phyloP scores from a whole-genome alignment of 148 eudicot genomes.

The Cornus florida region DNA sequence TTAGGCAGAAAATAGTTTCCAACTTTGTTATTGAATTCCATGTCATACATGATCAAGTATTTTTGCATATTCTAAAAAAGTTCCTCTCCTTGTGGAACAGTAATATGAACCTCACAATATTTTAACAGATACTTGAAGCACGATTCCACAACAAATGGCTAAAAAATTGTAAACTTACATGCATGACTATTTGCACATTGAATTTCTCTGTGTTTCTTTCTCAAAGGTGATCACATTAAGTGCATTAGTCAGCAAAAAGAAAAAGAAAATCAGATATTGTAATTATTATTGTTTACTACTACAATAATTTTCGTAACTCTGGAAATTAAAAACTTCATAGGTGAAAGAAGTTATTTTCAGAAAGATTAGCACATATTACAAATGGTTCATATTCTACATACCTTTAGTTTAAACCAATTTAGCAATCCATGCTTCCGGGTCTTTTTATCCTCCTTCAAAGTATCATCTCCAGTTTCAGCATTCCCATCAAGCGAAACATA shows the following conservation, averaged over 20 bases:
- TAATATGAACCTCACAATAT: too few species aligned
- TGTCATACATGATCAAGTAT: too few species aligned
- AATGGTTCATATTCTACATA: constrained; percentile 26
- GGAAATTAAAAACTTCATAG: too few species aligned
- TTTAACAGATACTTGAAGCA: too few species aligned
- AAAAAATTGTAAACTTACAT: neutral
- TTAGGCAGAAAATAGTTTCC: neutral
- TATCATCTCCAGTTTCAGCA: constrained; percentile 60
- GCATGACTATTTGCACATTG: neutral
- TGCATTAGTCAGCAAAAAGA: neutral
- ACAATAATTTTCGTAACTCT: too few species aligned
- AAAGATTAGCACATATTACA: neutral
- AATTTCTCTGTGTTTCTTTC: neutral
- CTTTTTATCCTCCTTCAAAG: constrained; percentile 76
- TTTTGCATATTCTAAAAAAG: neutral
- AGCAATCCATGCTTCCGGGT: constrained; percentile 80
- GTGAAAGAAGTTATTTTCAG: neutral
- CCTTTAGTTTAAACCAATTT: constrained; percentile 89
- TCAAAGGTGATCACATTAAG: neutral
- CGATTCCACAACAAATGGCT: neutral
- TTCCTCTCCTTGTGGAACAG: neutral
- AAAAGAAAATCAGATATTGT: neutral
- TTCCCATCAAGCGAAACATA: constrained; percentile 69
- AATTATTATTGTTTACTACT: too few species aligned
- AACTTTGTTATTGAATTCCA: neutral